Evolutionary conservation across 371 early-diverging fungal species (phyloP).

Genomic region (Quaeritorhiza haematococci): DNA sequence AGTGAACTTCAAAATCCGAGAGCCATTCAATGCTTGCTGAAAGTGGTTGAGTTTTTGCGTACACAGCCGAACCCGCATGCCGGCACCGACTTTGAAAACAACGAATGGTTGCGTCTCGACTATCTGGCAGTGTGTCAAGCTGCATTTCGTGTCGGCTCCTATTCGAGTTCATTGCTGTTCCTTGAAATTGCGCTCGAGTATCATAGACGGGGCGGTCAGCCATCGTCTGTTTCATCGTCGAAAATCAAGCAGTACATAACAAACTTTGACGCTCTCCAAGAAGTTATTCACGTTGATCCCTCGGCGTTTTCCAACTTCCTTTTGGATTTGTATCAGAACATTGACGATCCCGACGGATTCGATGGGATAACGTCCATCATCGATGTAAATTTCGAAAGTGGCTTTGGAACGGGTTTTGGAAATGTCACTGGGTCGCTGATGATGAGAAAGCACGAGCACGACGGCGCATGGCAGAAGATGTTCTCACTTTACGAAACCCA

Average conservation of each 20-base stretch:
- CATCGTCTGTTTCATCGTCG: too few relatives aligned
- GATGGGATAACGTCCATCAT: too few relatives aligned
- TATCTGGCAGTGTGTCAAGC: slow-evolving; percentile 9
- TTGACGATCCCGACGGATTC: slow-evolving; percentile 30
- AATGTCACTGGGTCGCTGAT: slow-evolving; percentile 8
- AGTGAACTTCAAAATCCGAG: too few relatives aligned
- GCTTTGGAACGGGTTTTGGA: too few relatives aligned
- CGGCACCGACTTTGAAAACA: slow-evolving; percentile 12
- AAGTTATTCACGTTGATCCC: too few relatives aligned
- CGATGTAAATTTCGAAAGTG: too few relatives aligned
- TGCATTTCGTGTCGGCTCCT: slow-evolving; percentile 12
- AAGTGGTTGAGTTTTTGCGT: too few relatives aligned
- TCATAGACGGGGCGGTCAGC: too few relatives aligned
- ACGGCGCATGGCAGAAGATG: slow-evolving; percentile 19
- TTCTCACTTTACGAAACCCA: slow-evolving; percentile 13
- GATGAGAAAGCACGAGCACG: slow-evolving; percentile 19
- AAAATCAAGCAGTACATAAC: too few relatives aligned
- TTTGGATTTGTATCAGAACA: slow-evolving; percentile 8
- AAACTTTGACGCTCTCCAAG: too few relatives aligned
- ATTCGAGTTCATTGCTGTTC: slow-evolving; percentile 18
- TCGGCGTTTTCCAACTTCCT: too few relatives aligned
- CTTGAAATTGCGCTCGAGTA: slow-evolving; percentile 17
- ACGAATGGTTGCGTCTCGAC: slow-evolving; percentile 29
- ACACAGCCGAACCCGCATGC: slow-evolving; percentile 3
- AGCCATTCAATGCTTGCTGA: too few relatives aligned